Evolutionary conservation across 495 filamentous ascomycete species (phyloP).

Genomic region (Neurospora sp.): DNA sequence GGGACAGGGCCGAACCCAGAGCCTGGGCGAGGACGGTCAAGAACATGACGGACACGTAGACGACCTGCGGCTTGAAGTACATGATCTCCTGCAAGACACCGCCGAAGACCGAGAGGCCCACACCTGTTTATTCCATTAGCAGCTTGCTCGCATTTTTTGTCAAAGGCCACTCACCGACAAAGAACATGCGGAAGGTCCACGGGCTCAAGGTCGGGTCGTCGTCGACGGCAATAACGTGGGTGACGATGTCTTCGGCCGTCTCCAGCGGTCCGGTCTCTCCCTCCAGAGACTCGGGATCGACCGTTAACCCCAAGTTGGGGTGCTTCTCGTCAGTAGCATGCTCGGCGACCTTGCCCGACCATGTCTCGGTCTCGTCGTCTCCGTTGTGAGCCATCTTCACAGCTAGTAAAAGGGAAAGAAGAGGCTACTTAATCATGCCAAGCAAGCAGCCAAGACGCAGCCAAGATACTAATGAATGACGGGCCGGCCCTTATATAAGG

Average conservation of each 20-base stretch:
- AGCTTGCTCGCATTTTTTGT: not conserved
- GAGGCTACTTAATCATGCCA: not conserved
- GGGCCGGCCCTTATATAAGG: not conserved
- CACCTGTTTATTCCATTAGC: slow-evolving; percentile 6
- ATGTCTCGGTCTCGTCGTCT: not conserved
- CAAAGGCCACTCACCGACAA: slow-evolving; percentile 16
- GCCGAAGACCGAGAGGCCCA: slow-evolving; percentile 23
- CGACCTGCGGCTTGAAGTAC: slow-evolving; percentile 39
- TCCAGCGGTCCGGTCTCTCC: not conserved
- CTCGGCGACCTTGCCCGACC: not conserved
- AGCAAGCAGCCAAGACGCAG: not conserved
- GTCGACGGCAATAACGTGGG: slow-evolving; percentile 23
- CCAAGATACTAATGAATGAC: not conserved
- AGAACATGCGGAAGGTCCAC: slow-evolving; percentile 23
- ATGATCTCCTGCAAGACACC: slow-evolving; percentile 24
- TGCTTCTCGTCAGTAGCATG: not conserved
- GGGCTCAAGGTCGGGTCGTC: slow-evolving; percentile 23
- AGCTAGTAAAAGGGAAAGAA: not conserved
- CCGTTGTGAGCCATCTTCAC: not conserved
- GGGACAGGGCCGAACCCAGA: not conserved
- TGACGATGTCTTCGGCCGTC: slow-evolving; percentile 20
- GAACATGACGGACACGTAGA: slow-evolving; percentile 34
- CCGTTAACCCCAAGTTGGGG: not conserved
- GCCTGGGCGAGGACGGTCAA: slow-evolving; percentile 26
- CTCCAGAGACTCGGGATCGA: not conserved